phyloP scores from a whole-genome alignment of 257 asterid species.

The Haberlea rhodopensis region DNA sequence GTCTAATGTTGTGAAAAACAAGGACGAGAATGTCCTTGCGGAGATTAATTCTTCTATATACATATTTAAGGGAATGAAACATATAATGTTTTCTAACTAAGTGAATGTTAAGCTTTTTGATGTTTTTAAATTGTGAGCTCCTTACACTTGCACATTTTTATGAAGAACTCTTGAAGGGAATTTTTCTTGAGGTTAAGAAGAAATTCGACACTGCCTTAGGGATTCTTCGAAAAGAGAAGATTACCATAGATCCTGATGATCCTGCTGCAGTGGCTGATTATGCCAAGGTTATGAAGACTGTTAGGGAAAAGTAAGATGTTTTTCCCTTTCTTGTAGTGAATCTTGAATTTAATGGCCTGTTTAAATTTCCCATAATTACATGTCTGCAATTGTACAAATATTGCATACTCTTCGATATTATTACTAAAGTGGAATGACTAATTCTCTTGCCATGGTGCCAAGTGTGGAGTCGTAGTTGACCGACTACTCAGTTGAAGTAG shows the following conservation, averaged over 20 bases:
- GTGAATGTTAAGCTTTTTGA: conserved; percentile 5
- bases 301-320: conserved; percentile 73
- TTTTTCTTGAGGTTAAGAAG: conserved; percentile 84
- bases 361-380: neutral
- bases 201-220: conserved; percentile 88
- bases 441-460: neutral
- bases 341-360: conserved; percentile 8
- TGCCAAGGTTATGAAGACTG: conserved; percentile 79
- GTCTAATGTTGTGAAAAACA: neutral
- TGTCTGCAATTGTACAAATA: conserved; percentile 1
- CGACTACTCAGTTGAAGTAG: neutral
- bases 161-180: conserved; percentile 91
- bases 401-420: neutral
- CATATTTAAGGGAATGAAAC: conserved; percentile 14
- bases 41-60: neutral
- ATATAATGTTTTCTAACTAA: conserved; percentile 4
- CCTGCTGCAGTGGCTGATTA: conserved; percentile 86
- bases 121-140: conserved; percentile 20
- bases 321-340: neutral
- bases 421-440: neutral
- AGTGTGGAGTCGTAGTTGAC: conserved; percentile 1
- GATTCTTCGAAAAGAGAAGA: conserved; percentile 75
- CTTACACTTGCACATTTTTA: conserved; percentile 36
- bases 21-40: too few species aligned
- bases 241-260: conserved; percentile 85